Base-by-base conservation (phyloP, 169 alveolate species). In the Cryptosporidium sp. region DNA sequence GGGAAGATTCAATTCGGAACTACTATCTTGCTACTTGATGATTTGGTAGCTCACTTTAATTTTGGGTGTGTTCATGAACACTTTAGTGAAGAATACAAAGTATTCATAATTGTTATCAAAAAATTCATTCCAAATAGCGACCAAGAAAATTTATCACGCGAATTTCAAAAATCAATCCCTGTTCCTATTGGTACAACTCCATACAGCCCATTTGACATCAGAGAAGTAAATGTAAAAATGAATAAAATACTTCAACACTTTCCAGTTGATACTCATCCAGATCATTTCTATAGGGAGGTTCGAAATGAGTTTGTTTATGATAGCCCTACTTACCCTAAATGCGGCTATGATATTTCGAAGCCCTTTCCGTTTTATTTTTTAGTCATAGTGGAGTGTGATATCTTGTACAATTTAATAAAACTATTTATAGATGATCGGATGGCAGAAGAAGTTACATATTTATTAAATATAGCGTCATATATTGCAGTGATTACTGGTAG, bases 51-150 rank as follows among this genome's bases (percentile, higher is more conserved):
- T 16, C 89, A 80, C 60, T 65, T 80, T 51, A 80, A 80, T 65
- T 80, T 80, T 48, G 89, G 61, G 29, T 80, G 89, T 21, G 70
- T 67, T 21, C 73, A 80, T 65, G 89, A 80, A 53, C 89, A 80
- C n/a, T 62, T 80, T 62, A 37, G 45, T 35, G 89, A 80, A 37
- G 68, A 80, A 62, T 61, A 80, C 48, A 80, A 37, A 42, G 75
- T 80, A 2, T 80, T 80, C 60, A 65, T 80, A 8, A 42, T 80
- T 3, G 42, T 80, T 21, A 29, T 80, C 33, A 60, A n/a, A 65
- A 60, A 65, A 65, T 80, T 80, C 62, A 29, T 39, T 10, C 89
- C 89, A 10, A 60, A 80, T 65, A 16, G 45, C 10, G 58, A 80
- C 4, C 7, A n/a, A 1, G 75, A 80, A 12, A 65, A 12, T 42